Evolutionary conservation across 73 alveolate species (phyloP).

Genomic region (Tetrahymena elliotti): DNA sequence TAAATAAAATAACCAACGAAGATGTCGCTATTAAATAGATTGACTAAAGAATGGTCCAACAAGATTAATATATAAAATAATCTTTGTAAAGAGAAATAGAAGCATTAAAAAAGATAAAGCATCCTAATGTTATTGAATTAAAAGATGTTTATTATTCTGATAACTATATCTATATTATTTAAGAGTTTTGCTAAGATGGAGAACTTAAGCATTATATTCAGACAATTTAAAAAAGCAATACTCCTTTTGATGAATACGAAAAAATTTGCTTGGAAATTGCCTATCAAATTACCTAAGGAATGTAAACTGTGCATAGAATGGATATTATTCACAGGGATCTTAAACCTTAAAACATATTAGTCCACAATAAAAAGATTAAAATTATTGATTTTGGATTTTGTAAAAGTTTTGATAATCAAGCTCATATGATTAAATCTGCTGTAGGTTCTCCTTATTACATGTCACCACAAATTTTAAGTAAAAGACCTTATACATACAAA

Average conservation of each 20-base stretch:
- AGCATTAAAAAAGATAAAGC: constrained; percentile 13
- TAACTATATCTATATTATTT: constrained; percentile 10
- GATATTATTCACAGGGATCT: constrained; percentile 36
- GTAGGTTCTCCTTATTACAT: constrained; percentile 71
- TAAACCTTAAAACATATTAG: constrained; percentile 34
- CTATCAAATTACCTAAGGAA: background rate
- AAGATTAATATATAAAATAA: constrained; percentile 9
- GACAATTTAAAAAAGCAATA: background rate
- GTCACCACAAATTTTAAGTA: constrained; percentile 73
- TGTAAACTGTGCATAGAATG: background rate
- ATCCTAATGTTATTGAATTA: constrained; percentile 24
- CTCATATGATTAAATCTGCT: constrained; percentile 20
- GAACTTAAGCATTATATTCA: constrained; percentile 11
- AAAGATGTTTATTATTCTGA: constrained; percentile 18
- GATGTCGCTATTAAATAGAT: constrained; percentile 32
- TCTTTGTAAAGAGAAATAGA: constrained; percentile 20
- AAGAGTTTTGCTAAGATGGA: constrained; percentile 26
- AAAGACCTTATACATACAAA: constrained; percentile 62
- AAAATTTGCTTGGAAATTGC: background rate
- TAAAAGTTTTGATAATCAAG: constrained; percentile 28
- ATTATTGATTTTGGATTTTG: constrained; percentile 41
- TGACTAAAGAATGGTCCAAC: constrained; percentile 6
- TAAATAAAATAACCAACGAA: constrained; percentile 5
- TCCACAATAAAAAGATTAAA: constrained; percentile 14
- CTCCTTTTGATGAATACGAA: background rate